A percentile compares a stretch with the other conserved stretches of the same genome.
Conservation (phyloP, 2,329 filamentous ascomycete genomes). For the Emericellopsis cladophorae region DNA sequence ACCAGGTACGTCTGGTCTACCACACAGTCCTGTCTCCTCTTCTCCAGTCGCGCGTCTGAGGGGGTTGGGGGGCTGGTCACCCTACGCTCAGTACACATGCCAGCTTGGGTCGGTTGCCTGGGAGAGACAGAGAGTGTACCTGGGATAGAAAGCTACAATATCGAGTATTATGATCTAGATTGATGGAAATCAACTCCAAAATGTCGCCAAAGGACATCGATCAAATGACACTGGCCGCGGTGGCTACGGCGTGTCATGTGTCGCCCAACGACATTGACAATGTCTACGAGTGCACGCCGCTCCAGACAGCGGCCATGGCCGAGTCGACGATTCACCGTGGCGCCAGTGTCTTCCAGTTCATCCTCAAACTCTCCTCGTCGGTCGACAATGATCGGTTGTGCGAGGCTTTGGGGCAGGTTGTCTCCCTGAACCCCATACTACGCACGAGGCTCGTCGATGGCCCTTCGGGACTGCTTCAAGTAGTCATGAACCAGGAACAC, state of each 20-base stretch:
- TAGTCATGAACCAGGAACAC: background rate
- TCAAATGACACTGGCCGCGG: background rate
- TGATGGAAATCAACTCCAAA: background rate
- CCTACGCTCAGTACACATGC: no score
- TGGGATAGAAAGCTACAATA: no score
- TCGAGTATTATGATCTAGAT: background rate
- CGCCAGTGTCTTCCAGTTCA: background rate
- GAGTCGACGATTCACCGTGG: background rate
- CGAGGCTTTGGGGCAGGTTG: background rate
- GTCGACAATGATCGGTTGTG: background rate
- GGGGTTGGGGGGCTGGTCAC: no score
- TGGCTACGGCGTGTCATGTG: background rate
- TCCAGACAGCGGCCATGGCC: background rate
- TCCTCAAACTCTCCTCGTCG: background rate
- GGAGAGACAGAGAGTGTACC: no score
- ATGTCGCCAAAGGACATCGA: background rate
- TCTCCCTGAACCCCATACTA: background rate
- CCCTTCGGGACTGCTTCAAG: background rate
- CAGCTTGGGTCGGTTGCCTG: no score
- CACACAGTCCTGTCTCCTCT: no score
- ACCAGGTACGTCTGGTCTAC: no score
- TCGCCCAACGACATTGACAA: background rate
- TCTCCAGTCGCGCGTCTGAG: no score
- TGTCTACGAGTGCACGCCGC: conserved; percentile 1
- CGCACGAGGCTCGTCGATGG: conserved; percentile 1